A percentile compares a stretch with the other conserved stretches of the same genome.
These are phyloP conservation scores for Cardamine occulta DNA, from an alignment of 345 rosid species.

Conservation along the genomic window DNA sequence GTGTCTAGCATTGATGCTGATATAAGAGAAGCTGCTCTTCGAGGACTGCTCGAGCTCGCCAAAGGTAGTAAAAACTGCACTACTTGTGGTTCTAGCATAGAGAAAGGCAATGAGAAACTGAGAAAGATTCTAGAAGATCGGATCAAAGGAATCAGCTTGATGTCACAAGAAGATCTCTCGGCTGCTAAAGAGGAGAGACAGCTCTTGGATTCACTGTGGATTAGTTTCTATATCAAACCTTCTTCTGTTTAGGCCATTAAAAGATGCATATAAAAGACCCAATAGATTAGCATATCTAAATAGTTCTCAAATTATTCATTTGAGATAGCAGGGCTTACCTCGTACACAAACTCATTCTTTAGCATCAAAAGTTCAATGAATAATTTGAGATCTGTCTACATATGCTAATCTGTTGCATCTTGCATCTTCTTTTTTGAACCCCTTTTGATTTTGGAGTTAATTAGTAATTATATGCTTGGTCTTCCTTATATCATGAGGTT, in stretches of 20 bases:
- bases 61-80: conserved; percentile 45
- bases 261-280: no score
- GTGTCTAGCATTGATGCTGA: conserved; percentile 69
- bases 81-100: conserved; percentile 40
- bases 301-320: no score
- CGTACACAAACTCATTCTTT: no score
- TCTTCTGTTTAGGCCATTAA: conserved; percentile 53
- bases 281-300: no score
- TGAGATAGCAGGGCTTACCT: no score
- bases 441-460: no score
- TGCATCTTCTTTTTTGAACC: no score
- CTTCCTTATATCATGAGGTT: conserved; percentile 42
- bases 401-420: no score
- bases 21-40: conserved; percentile 78
- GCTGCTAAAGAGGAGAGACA: conserved; percentile 77
- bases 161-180: conserved; percentile 76
- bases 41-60: conserved; percentile 68
- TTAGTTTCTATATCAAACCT: conserved; percentile 58
- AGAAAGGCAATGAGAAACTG: conserved; percentile 55
- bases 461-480: conserved; percentile 35
- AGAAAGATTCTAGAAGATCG: conserved; percentile 69
- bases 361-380: no score
- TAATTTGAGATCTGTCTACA: no score
- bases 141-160: conserved; percentile 56
- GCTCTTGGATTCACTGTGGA: conserved; percentile 77